These are phyloP conservation scores for Aspergillus terreus DNA, from an alignment of 2,329 filamentous ascomycete species.

Conservation along the genomic window DNA sequence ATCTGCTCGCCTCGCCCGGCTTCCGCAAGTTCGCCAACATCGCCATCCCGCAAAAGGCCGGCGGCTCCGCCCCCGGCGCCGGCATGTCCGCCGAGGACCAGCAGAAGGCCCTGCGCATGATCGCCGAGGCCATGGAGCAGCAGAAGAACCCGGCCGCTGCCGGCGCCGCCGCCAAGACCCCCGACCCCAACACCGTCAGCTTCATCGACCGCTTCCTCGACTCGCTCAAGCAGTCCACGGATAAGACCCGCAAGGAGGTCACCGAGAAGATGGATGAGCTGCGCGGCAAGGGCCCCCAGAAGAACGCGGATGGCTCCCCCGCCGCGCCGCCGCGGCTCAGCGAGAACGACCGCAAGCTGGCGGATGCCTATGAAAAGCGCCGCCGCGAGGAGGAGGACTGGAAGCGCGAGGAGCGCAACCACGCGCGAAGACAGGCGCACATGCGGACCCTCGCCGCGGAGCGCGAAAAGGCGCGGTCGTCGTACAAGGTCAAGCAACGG, in stretches of 20 bases:
- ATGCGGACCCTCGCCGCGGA: slow-evolving; percentile 20
- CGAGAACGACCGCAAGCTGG: slow-evolving; percentile 30
- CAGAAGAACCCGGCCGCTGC: slow-evolving; percentile 6
- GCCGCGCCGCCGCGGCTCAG: slow-evolving; percentile 21
- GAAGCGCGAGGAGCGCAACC: slow-evolving; percentile 35
- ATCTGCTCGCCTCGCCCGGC: slow-evolving; percentile 36
- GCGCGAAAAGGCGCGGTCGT: slow-evolving; percentile 20
- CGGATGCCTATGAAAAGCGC: slow-evolving; percentile 27
- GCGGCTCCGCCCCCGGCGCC: not conserved
- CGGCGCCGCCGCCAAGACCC: slow-evolving; percentile 1
- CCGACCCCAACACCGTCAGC: slow-evolving; percentile 9
- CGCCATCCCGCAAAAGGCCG: slow-evolving; percentile 12
- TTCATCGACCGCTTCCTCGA: slow-evolving; percentile 36
- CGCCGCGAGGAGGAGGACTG: slow-evolving; percentile 27
- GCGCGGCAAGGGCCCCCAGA: slow-evolving; percentile 19
- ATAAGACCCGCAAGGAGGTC: slow-evolving; percentile 21
- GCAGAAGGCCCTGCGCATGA: slow-evolving; percentile 14
- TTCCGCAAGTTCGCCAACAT: slow-evolving; percentile 30
- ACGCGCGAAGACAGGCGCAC: slow-evolving; percentile 28
- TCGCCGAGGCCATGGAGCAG: slow-evolving; percentile 12
- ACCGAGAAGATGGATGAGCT: slow-evolving; percentile 18
- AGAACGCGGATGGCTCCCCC: slow-evolving; percentile 17
- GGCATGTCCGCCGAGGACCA: slow-evolving; percentile 1
- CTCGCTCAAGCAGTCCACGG: slow-evolving; percentile 24
- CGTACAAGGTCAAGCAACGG: slow-evolving; percentile 12